Base-by-base conservation (phyloP, 345 rosid genomes). In the Euphorbia pulcherrima region DNA sequence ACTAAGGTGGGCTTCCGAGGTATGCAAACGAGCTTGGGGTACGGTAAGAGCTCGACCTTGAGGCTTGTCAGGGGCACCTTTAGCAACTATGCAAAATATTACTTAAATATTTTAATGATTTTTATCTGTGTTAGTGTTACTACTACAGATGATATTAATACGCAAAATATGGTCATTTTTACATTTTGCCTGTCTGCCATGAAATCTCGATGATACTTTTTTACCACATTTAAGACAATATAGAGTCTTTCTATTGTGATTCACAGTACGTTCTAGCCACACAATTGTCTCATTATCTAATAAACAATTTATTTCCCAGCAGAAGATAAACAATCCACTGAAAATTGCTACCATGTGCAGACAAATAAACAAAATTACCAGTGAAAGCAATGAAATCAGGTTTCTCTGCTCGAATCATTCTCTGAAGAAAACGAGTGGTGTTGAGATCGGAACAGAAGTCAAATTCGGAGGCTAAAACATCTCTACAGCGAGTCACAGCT, bases 371-470 rank as follows among this genome's bases (percentile, higher is more conserved):
- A 14, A 20, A 6, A 64, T 65, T 72, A 90, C 97, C 98, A 10
- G 93, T 90, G 67, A 90, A 92, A 37, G 96, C 90, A 65, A 92
- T 77, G 59, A 92, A 78, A 82, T 92, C 97, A 18, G 96, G 98
- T 13, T 79, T 87, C 74, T 90, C 97, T 37, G 84, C 78, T 64
- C 80, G 79, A 74, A 92, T 87, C 79, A 90, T 78, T 75, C 90
- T 78, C 20, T 75, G 68, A 73, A 92, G 90, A 61, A 92, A 90
- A 4, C 59, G 83, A 72, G 89, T 90, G 8, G 97, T 87, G 72
- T 92, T 92, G 39, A 90, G 92, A 84, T 92, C 98, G 50, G 97
- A 87, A 61, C 98, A 92, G 68, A 65, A 73, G 0, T 62, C 64
- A 56, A 87, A 88, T 73, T 90, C 84, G 18, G 77, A 24, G 24